Percentiles rank a stretch among this genome's conserved stretches.
Evolutionary conservation across 805 yeast genomes (phyloP).

Genomic region (Wickerhamiella sergipiensis): DNA sequence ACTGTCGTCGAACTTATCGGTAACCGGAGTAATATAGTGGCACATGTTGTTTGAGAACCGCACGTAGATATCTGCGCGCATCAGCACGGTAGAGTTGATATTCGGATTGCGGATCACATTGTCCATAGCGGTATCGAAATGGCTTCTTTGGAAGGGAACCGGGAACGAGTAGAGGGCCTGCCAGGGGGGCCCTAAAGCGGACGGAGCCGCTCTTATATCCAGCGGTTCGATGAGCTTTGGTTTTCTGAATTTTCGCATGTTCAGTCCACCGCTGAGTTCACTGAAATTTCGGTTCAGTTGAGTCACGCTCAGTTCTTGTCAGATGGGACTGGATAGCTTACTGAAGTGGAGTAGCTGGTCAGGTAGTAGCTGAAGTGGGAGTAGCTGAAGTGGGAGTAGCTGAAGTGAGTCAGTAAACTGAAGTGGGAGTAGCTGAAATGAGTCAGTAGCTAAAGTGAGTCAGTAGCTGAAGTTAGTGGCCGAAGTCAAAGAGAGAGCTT

Average conservation of each 20-base stretch:
- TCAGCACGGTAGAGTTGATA: conserved; percentile 79
- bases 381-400: too few relatives aligned
- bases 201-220: conserved; percentile 28
- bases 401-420: too few relatives aligned
- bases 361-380: too few relatives aligned
- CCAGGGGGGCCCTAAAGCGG: conserved; percentile 50
- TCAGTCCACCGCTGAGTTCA: not conserved
- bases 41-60: conserved; percentile 13
- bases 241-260: not conserved
- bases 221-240: conserved; percentile 11
- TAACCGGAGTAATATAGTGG: not conserved
- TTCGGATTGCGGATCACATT: conserved; percentile 74
- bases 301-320: not conserved
- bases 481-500: too few relatives aligned
- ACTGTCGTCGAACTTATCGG: conserved; percentile 3
- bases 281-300: not conserved
- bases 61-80: conserved; percentile 63
- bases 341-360: too few relatives aligned
- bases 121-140: conserved; percentile 64
- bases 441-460: too few relatives aligned
- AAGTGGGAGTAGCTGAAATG: too few relatives aligned
- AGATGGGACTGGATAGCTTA: too few relatives aligned
- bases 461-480: too few relatives aligned
- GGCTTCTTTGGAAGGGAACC: conserved; percentile 18
- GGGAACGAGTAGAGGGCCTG: conserved; percentile 36